phyloP scores from a whole-genome alignment of 73 alveolate genomes.

The Paramecium primaurelia region DNA sequence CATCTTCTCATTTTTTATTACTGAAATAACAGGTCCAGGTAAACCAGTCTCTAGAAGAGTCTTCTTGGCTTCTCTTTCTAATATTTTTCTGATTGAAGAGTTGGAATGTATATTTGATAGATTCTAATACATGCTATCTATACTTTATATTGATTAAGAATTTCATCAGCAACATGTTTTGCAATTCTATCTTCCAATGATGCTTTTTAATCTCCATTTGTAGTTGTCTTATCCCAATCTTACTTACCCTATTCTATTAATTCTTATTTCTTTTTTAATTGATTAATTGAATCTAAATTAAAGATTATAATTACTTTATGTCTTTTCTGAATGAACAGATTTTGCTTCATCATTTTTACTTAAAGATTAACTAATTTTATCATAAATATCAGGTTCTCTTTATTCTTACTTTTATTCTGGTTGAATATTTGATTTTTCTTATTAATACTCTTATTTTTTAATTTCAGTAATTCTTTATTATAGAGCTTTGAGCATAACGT shows the following conservation, averaged over 20 bases:
- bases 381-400: constrained; percentile 37
- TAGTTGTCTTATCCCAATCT: constrained; percentile 70
- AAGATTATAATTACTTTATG: neutral
- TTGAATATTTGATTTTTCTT: constrained; percentile 64
- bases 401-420: constrained; percentile 40
- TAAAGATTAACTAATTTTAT: constrained; percentile 27
- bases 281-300: constrained; percentile 57
- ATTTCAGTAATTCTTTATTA: constrained; percentile 79
- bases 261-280: constrained; percentile 52
- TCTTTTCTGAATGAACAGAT: constrained; percentile 52
- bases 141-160: constrained; percentile 65
- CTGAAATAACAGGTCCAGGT: constrained; percentile 79
- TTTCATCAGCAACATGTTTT: constrained; percentile 81
- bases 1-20: constrained; percentile 71
- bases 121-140: constrained; percentile 25
- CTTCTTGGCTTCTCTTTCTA: constrained; percentile 83
- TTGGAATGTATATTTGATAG: constrained; percentile 71
- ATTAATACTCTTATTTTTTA: constrained; percentile 79
- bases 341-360: constrained; percentile 47
- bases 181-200: constrained; percentile 86
- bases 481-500: constrained; percentile 77
- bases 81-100: constrained; percentile 72
- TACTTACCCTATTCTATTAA: constrained; percentile 56
- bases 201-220: constrained; percentile 58
- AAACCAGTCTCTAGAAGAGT: constrained; percentile 45